These are phyloP conservation scores for Paramecium biaurelia DNA, from an alignment of 73 alveolate genomes.

Conservation along the genomic window DNA sequence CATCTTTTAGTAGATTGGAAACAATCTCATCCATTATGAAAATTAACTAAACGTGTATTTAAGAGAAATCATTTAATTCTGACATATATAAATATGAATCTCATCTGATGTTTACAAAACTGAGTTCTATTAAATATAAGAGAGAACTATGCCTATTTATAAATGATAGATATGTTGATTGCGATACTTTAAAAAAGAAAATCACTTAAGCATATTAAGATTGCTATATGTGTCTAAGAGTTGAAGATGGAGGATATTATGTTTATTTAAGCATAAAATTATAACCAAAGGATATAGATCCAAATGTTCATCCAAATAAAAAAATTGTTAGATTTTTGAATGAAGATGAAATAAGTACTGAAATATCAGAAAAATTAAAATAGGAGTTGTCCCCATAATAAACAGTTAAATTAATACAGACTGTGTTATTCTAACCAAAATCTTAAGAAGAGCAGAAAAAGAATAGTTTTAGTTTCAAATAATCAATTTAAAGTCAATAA, in stretches of 20 bases:
- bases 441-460: background rate
- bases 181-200: constrained; percentile 70
- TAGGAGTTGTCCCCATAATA: background rate
- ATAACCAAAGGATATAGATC: constrained; percentile 77
- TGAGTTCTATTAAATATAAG: constrained; percentile 56
- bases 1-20: constrained; percentile 19
- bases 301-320: constrained; percentile 91
- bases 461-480: background rate
- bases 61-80: background rate
- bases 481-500: background rate
- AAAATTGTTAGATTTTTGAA: constrained; percentile 76
- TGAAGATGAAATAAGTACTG: constrained; percentile 72
- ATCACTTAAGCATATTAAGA: constrained; percentile 63
- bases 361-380: constrained; percentile 36
- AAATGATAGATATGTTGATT: constrained; percentile 81
- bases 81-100: constrained; percentile 9
- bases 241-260: constrained; percentile 68
- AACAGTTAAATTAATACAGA: background rate
- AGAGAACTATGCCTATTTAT: constrained; percentile 73
- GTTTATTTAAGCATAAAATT: constrained; percentile 72
- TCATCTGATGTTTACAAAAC: background rate
- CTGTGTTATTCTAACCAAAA: background rate
- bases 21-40: background rate
- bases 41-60: background rate
- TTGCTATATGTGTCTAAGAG: constrained; percentile 60